These are phyloP conservation scores for Ulota crispa DNA, from an alignment of 225 moss, liverwort and hornwort genomes.

Conservation along the genomic window DNA sequence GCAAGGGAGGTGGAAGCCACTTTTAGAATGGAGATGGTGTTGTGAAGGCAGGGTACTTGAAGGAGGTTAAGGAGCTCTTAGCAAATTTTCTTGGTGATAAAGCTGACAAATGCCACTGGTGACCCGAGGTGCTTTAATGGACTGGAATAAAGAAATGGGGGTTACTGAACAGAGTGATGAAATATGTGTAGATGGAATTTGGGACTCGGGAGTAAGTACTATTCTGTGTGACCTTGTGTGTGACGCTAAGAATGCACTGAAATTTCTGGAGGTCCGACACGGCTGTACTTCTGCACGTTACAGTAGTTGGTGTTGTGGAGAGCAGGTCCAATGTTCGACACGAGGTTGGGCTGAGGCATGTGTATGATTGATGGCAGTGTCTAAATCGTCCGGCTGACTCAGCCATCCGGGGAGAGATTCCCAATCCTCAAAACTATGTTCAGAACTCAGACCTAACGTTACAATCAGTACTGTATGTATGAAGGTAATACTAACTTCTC, in stretches of 20 bases:
- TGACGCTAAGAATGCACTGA: neutral
- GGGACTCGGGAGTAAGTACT: neutral
- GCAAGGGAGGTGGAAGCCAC: neutral
- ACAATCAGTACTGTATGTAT: neutral
- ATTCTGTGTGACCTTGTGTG: neutral
- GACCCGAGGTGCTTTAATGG: neutral
- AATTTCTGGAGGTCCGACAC: neutral
- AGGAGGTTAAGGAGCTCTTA: neutral
- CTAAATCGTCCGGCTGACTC: neutral
- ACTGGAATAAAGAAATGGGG: neutral
- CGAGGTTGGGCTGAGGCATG: neutral
- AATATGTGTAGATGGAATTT: neutral
- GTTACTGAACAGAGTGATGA: neutral
- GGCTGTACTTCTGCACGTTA: neutral
- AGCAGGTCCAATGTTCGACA: neutral
- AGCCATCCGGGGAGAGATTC: neutral
- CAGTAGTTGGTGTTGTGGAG: neutral
- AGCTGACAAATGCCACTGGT: neutral
- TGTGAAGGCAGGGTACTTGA: neutral
- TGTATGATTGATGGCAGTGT: neutral
- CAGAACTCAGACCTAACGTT: neutral
- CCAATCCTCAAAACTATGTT: neutral
- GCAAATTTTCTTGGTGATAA: neutral
- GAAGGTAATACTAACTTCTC: no score
- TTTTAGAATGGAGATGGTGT: neutral